phyloP scores from a whole-genome alignment of 257 asterid species.

The Solanum ossicruentum region DNA sequence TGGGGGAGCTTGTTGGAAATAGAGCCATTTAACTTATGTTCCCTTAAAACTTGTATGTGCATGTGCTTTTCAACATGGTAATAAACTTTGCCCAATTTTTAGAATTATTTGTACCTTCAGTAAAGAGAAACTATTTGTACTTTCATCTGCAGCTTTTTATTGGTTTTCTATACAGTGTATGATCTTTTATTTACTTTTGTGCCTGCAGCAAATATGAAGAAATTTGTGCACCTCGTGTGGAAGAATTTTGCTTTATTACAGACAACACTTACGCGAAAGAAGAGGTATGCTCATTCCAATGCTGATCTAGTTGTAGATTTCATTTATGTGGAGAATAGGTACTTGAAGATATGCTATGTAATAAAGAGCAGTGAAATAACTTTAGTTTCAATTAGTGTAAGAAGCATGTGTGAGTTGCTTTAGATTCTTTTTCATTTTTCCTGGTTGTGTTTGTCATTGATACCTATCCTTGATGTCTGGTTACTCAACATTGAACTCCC shows the following conservation, averaged over 20 bases:
- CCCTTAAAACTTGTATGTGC: not conserved
- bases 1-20: not conserved
- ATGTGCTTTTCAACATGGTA: not conserved
- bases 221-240: slow-evolving; percentile 90
- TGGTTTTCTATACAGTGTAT: not conserved
- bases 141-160: not conserved
- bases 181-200: slow-evolving; percentile 9
- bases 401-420: not conserved
- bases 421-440: not conserved
- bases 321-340: not conserved
- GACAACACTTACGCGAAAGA: slow-evolving; percentile 84
- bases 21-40: not conserved
- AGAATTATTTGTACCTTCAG: not conserved
- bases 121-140: not conserved
- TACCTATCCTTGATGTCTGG: not conserved
- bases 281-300: slow-evolving; percentile 39
- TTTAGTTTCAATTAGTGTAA: not conserved
- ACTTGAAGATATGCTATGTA: not conserved
- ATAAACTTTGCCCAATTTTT: not conserved
- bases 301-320: not conserved
- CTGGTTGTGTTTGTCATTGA: not conserved
- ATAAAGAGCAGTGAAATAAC: not conserved
- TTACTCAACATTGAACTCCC: not conserved
- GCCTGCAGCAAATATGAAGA: slow-evolving; percentile 83
- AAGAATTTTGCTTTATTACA: slow-evolving; percentile 87